Evolutionary conservation across 2,329 filamentous ascomycete species (phyloP), one percentile per base, ranked within the genome.

Genomic region (Rachicladosporium sp.): DNA sequence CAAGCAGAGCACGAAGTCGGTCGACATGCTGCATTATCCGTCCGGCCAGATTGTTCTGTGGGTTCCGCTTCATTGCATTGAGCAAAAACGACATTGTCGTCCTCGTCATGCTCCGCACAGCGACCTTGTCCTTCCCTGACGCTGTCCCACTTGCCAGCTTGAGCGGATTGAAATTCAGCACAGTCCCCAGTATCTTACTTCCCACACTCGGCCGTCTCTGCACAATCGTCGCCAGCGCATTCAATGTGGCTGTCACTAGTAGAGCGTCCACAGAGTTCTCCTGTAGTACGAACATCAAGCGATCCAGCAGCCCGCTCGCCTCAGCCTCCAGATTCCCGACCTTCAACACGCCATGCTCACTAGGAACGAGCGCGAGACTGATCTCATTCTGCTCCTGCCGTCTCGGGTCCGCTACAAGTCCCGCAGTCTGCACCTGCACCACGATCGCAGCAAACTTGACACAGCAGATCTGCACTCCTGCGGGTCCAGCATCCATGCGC

Each of bases 361-460:
- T 73, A 15, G 89, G 84, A 4, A 96, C 79, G 60, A 93, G 80
- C 45, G 83, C 77, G 38, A 96, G 69, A 15, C 88, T 95, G 32
- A 93, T 82, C 56, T 96, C 89, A 46, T 79, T 80, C 53, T 80
- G 74, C 41, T 85, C 80, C 43, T 76, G 60, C 74, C 94, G 85
- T 67, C 85, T 78, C 50, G 83, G 82, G 57, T 96, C 89, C 41
- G 77, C 70, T 50, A 84, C 82, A 43, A 80, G 66, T 35, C 85
- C 85, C n/a, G 80, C 78, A 8, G 86, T 95, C 62, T 98, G 89
- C 11, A 87, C 84, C 49, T 95, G 74, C 34, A 98, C 82, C 33
- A 96, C 85, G 47, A 85, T 79, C 65, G 98, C 89, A 30, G 86
- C 81, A 61, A 98, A 98, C 63, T 98, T 98, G 71, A 96, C 81